These are phyloP conservation scores for Phytophthora capsici DNA, from an alignment of 352 stramenopile species.

Conservation along the genomic window DNA sequence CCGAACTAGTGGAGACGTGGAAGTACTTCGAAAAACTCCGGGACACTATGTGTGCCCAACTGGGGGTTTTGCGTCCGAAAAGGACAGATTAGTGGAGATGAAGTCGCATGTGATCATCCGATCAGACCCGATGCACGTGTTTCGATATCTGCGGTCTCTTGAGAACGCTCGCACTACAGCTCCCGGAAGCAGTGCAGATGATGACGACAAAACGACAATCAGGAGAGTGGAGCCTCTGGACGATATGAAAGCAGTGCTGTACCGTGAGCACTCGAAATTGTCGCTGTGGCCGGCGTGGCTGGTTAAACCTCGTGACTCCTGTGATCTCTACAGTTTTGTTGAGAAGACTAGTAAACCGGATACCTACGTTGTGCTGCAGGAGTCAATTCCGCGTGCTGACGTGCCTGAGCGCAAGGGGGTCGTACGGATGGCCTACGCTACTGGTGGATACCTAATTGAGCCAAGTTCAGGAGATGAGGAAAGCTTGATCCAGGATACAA, in stretches of 20 bases:
- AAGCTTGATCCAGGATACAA: neutral
- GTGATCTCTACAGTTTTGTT: conserved; percentile 82
- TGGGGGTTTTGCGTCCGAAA: conserved; percentile 34
- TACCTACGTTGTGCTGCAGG: conserved; percentile 73
- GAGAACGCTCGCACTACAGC: conserved; percentile 41
- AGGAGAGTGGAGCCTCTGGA: conserved; percentile 72
- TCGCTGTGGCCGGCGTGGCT: conserved; percentile 84
- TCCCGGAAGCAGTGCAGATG: conserved; percentile 33
- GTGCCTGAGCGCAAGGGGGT: conserved; percentile 73
- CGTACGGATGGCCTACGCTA: conserved; percentile 78
- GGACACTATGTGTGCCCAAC: conserved; percentile 38
- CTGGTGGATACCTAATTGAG: conserved; percentile 75
- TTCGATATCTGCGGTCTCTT: conserved; percentile 67
- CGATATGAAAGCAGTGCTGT: conserved; percentile 68
- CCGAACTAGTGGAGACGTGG: conserved; percentile 33
- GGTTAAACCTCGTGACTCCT: conserved; percentile 81
- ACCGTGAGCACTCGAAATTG: conserved; percentile 69
- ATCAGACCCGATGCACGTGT: conserved; percentile 54
- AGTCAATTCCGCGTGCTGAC: conserved; percentile 70
- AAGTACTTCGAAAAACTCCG: conserved; percentile 52
- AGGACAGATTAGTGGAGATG: conserved; percentile 76
- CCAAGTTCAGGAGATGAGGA: conserved; percentile 39
- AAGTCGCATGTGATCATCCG: conserved; percentile 65
- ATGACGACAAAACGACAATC: conserved; percentile 43
- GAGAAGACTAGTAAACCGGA: conserved; percentile 65